Conservation (phyloP, 2,329 filamentous ascomycete species). For the Mycogone perniciosa region DNA sequence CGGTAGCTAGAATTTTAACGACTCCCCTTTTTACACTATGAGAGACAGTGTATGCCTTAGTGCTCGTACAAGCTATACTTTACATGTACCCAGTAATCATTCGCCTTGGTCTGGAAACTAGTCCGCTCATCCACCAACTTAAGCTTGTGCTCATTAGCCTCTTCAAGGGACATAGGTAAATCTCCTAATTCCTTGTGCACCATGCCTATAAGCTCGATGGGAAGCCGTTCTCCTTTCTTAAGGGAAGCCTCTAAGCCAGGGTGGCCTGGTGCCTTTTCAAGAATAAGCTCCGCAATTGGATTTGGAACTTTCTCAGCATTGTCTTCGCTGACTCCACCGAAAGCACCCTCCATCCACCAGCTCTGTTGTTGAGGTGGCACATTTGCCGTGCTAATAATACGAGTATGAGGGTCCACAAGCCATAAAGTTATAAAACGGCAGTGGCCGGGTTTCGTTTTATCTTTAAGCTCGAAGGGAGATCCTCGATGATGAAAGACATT, state of each 20-base stretch:
- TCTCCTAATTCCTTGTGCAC: too few species aligned
- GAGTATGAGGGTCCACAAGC: constrained; percentile 23
- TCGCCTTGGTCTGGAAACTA: neutral
- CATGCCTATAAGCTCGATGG: too few species aligned
- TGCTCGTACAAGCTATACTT: constrained; percentile 11
- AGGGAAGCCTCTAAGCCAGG: neutral
- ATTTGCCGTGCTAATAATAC: neutral
- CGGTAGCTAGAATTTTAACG: too few species aligned
- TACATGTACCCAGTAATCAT: neutral
- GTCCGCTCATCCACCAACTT: constrained; percentile 11
- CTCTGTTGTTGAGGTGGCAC: constrained; percentile 23
- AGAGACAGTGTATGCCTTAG: too few species aligned
- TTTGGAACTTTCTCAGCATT: too few species aligned
- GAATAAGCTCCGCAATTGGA: too few species aligned
- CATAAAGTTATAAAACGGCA: constrained; percentile 47
- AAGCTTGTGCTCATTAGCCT: constrained; percentile 8
- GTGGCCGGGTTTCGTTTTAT: constrained; percentile 42
- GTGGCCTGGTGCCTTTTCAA: neutral
- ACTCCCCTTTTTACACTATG: too few species aligned
- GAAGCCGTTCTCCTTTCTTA: too few species aligned
- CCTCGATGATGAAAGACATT: neutral
- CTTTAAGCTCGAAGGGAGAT: constrained; percentile 38
- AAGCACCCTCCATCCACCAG: constrained; percentile 25
- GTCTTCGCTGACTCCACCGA: too few species aligned
- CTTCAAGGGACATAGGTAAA: constrained; percentile 7